Evolutionary conservation across 129 eudicot genomes (phyloP).

Genomic region (Centaurea solstitialis): DNA sequence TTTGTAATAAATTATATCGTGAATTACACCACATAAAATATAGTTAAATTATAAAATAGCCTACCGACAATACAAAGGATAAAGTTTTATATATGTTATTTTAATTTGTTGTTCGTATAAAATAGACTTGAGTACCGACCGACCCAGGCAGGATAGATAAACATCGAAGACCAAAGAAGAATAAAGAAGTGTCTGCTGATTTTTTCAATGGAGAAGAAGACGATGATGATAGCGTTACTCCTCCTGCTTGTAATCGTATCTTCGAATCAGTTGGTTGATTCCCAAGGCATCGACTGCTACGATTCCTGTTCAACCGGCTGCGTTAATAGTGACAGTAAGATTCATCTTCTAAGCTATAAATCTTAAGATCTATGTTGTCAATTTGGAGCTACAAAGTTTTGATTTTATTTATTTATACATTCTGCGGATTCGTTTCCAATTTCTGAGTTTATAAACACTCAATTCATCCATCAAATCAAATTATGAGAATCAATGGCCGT

Average conservation of each 20-base stretch:
- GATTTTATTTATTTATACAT: background rate
- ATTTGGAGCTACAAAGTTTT: background rate
- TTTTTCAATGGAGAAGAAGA: constrained; percentile 31
- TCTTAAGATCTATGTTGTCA: background rate
- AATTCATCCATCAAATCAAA: too few species aligned
- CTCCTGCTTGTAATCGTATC: constrained; percentile 28
- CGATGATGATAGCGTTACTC: constrained; percentile 14
- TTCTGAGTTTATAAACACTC: too few species aligned
- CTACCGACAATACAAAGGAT: too few species aligned
- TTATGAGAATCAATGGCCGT: background rate
- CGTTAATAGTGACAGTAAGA: constrained; percentile 28
- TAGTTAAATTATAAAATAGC: too few species aligned
- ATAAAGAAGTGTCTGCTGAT: background rate
- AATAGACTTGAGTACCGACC: background rate
- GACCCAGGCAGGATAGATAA: background rate
- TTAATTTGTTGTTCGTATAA: background rate
- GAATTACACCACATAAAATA: too few species aligned
- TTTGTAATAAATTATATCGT: too few species aligned
- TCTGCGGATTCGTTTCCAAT: background rate
- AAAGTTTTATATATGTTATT: background rate
- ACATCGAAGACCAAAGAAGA: background rate
- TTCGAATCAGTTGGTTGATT: constrained; percentile 18
- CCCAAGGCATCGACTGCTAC: constrained; percentile 27
- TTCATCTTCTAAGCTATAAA: too few species aligned
- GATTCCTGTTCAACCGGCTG: constrained; percentile 42